Conservation (phyloP, 1,284 basidiomycete species). For the Cyathus olla region DNA sequence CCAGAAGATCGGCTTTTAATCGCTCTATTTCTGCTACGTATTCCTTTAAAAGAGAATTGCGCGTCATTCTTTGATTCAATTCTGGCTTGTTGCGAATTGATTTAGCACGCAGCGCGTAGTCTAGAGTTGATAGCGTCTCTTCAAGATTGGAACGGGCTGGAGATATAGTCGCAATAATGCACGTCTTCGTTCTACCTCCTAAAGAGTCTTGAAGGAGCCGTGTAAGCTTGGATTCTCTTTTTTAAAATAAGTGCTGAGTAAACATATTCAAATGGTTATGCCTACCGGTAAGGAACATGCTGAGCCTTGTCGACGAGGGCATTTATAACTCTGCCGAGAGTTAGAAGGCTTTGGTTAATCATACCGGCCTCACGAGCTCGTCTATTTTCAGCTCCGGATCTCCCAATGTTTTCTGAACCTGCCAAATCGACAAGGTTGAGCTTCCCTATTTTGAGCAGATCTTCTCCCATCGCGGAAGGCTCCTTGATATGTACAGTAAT, state of each 20-base stretch:
- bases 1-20: constrained; percentile 90
- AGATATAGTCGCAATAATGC: constrained; percentile 96
- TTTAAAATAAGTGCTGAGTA: background rate
- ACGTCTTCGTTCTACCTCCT: constrained; percentile 98
- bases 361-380: constrained; percentile 97
- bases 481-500: constrained; percentile 96
- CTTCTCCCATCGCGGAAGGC: constrained; percentile 82
- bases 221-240: constrained; percentile 92
- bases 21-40: constrained; percentile 97
- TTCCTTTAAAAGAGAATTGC: constrained; percentile 93
- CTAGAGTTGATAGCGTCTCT: constrained; percentile 97
- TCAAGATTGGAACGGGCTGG: constrained; percentile 95
- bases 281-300: constrained; percentile 94
- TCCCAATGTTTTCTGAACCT: constrained; percentile 97
- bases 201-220: constrained; percentile 98
- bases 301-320: constrained; percentile 93
- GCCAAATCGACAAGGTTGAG: constrained; percentile 98
- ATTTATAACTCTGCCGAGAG: constrained; percentile 97
- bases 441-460: constrained; percentile 93
- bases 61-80: constrained; percentile 94
- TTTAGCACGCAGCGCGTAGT: constrained; percentile 97
- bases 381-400: constrained; percentile 96
- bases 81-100: constrained; percentile 97
- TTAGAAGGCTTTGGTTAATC: constrained; percentile 98
- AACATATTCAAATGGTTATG: constrained; percentile 1